Evolutionary conservation across 176 grass and related monocot genomes (phyloP), one percentile per base, ranked within the genome.

Genomic region (Oryza coarctata): DNA sequence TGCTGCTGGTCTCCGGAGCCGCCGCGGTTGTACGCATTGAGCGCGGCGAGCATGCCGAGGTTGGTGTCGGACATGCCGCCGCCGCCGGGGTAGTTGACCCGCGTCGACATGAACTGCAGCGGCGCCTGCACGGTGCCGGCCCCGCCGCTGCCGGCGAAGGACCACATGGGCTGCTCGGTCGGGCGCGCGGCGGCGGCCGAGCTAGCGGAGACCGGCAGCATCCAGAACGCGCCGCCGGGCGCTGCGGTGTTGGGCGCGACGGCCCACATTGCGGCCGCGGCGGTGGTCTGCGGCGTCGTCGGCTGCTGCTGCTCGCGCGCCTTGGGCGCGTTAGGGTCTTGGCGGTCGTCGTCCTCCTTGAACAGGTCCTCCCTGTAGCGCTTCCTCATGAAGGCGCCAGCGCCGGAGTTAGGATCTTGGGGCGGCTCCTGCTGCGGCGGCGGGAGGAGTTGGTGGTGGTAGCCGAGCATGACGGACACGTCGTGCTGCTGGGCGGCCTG

Each of bases 331-430:
- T 12, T 78, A 11, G 83, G 74, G 26, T 90, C 79, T 63, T 95
- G 91, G 26, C 90, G 93, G 9, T 95, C 93, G 12, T 95, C 97
- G 60, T 99, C 97, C 9, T 99, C 97, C 89, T 99, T 99, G 93
- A 99, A 99, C 1, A 99, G 88, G 81, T 99, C 97, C 76, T 96
- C 97, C 34, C 97, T 74, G 73, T 88, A 87, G 9, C 97, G 86
- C 76, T 99, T 99, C 65, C 97, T 68, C 76, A 99, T 89, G 87
- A 87, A 95, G 0, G 90, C 20, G 27, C 85, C 83, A 36, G 45
- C 35, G 79, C 23, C n/a, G 49, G 44, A 47, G 2, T 39, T 76
- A 6, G 86, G 78, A 60, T 86, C 88, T 20, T 89, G 78, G 23
- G 62, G 45, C 35, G 52, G 78, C 85, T 74, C 87, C 68, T 57